phyloP scores from a whole-genome alignment of 1,139 yeast species.

The Candida pseudoviswanathii region DNA sequence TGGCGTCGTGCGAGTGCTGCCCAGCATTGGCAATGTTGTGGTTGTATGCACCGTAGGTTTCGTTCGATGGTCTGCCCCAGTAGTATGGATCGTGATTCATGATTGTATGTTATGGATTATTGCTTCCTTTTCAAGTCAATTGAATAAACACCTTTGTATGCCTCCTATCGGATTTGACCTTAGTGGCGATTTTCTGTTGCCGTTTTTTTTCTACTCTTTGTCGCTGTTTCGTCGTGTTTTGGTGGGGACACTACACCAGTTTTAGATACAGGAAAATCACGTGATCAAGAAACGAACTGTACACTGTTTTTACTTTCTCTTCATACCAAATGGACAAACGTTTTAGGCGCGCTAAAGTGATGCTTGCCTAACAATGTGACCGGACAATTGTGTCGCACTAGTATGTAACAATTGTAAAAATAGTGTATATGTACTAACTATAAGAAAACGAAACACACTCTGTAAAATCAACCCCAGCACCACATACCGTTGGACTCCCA shows the following conservation, averaged over 20 bases:
- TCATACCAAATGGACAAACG: too few species aligned
- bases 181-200: slow-evolving; percentile 6
- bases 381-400: too few species aligned
- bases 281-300: neutral
- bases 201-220: neutral
- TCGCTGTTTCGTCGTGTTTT: neutral
- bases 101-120: neutral
- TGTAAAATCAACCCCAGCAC: slow-evolving; percentile 25
- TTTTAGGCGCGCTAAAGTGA: too few species aligned
- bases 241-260: neutral
- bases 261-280: neutral
- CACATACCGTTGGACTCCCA: slow-evolving; percentile 39
- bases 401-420: too few species aligned
- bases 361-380: too few species aligned
- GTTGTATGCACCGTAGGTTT: slow-evolving; percentile 79
- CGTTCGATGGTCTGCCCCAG: slow-evolving; percentile 95
- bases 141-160: neutral
- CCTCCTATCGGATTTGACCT: too few species aligned
- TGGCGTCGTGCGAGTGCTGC: slow-evolving; percentile 10
- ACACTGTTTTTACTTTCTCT: neutral
- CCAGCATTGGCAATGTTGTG: slow-evolving; percentile 64
- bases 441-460: neutral
- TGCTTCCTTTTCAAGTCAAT: neutral
- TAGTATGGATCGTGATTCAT: slow-evolving; percentile 95
- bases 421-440: too few species aligned